Conservation (phyloP, 2,329 filamentous ascomycete genomes). For the Geosmithia morbida region DNA sequence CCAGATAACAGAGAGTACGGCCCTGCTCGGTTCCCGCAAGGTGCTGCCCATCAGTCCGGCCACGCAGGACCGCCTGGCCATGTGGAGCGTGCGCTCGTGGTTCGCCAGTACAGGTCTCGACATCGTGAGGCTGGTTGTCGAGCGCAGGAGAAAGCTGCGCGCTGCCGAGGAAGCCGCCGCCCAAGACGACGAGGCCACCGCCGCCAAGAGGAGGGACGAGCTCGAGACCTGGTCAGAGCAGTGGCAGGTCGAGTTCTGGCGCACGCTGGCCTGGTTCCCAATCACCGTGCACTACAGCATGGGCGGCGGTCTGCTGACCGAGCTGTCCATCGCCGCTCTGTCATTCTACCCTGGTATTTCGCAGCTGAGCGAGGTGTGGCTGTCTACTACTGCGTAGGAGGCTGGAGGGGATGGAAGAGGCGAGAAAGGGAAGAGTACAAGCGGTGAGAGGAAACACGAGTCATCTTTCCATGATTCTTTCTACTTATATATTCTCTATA, state of each 20-base stretch:
- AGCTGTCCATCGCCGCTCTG: slow-evolving; percentile 23
- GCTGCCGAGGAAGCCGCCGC: slow-evolving; percentile 14
- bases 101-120: slow-evolving; percentile 64
- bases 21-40: slow-evolving; percentile 61
- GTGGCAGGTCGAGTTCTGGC: slow-evolving; percentile 53
- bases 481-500: not conserved
- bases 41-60: slow-evolving; percentile 45
- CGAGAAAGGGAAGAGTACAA: no score
- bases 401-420: no score
- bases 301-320: slow-evolving; percentile 39
- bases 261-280: slow-evolving; percentile 65
- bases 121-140: slow-evolving; percentile 46
- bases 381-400: not conserved
- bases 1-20: slow-evolving; percentile 72
- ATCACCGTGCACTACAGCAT: slow-evolving; percentile 75
- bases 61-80: slow-evolving; percentile 44
- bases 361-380: slow-evolving; percentile 31
- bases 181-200: not conserved
- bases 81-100: slow-evolving; percentile 73
- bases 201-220: slow-evolving; percentile 16
- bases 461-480: no score
- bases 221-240: slow-evolving; percentile 23
- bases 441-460: no score
- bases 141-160: slow-evolving; percentile 18
- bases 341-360: slow-evolving; percentile 28